Percentiles rank a stretch among this genome's conserved stretches.
These are phyloP conservation scores for Phytopythium cucurbitacearum DNA, from an alignment of 352 stramenopile genomes.

Conservation along the genomic window DNA sequence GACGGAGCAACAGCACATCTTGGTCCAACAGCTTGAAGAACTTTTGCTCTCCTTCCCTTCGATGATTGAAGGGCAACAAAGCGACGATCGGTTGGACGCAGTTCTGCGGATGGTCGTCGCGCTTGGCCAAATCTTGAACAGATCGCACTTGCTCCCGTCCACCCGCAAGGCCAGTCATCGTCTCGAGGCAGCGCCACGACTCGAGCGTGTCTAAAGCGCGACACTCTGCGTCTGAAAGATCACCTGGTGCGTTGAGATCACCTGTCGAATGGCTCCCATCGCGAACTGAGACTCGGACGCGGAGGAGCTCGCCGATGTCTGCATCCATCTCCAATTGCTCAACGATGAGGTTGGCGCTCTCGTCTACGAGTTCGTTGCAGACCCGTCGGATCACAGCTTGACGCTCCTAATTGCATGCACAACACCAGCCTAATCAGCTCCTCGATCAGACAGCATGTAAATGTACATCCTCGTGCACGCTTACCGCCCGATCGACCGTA, in stretches of 20 bases:
- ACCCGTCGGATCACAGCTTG: constrained; percentile 32
- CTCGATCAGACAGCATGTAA: too few relatives aligned
- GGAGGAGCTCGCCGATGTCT: constrained; percentile 15
- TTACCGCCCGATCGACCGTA: constrained; percentile 1
- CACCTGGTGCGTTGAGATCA: not conserved
- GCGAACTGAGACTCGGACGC: not conserved
- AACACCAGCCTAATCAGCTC: too few relatives aligned
- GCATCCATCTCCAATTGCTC: constrained; percentile 36
- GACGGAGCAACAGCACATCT: constrained; percentile 45
- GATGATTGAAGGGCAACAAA: constrained; percentile 57
- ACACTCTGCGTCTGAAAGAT: not conserved
- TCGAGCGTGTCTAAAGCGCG: constrained; percentile 48
- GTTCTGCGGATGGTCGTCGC: constrained; percentile 33
- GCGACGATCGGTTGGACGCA: constrained; percentile 52
- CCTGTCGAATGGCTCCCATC: not conserved
- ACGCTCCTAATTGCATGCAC: constrained; percentile 19
- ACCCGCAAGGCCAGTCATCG: constrained; percentile 28
- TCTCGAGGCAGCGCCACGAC: constrained; percentile 67
- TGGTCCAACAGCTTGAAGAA: constrained; percentile 65
- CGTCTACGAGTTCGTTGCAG: constrained; percentile 34
- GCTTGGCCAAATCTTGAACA: constrained; percentile 37
- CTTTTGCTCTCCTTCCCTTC: constrained; percentile 47
- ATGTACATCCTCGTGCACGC: too few relatives aligned
- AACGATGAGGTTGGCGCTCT: constrained; percentile 22
- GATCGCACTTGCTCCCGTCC: constrained; percentile 22